Evolutionary conservation across 2,329 filamentous ascomycete genomes (phyloP).

Genomic region (Phoma sp.): DNA sequence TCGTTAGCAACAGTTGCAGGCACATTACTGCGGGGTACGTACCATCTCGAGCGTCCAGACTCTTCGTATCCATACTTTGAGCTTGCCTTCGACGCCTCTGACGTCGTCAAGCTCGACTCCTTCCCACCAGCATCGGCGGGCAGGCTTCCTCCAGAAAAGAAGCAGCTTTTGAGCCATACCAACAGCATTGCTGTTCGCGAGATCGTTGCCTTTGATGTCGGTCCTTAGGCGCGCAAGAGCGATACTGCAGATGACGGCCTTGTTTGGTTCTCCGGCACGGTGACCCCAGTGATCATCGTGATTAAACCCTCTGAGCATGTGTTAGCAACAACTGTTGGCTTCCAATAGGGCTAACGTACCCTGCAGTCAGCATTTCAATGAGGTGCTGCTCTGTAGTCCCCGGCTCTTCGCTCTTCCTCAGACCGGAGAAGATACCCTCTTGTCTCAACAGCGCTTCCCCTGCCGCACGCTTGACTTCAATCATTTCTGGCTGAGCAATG

Average conservation of each 20-base stretch:
- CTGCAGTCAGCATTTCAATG: conserved; percentile 98
- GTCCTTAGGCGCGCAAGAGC: conserved; percentile 91
- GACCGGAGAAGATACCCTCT: conserved; percentile 92
- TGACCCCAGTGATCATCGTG: conserved; percentile 96
- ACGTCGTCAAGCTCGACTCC: conserved; percentile 90
- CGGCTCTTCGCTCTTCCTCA: conserved; percentile 93
- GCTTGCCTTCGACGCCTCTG: conserved; percentile 85
- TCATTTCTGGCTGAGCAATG: conserved; percentile 89
- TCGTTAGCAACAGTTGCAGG: conserved; percentile 20
- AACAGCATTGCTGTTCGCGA: conserved; percentile 77
- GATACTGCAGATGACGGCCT: conserved; percentile 96
- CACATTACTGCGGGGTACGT: conserved; percentile 17
- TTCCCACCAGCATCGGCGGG: conserved; percentile 98
- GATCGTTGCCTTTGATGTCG: conserved; percentile 80
- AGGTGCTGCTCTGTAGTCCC: conserved; percentile 97
- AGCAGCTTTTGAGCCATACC: conserved; percentile 99
- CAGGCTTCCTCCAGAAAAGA: conserved; percentile 97
- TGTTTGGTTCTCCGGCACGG: conserved; percentile 95
- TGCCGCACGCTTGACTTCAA: conserved; percentile 92
- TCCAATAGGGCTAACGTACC: conserved; percentile 63
- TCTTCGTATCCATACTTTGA: conserved; percentile 97
- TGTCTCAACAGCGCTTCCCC: conserved; percentile 86
- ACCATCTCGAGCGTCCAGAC: conserved; percentile 99
- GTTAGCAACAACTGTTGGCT: conserved; percentile 1
- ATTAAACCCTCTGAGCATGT: conserved; percentile 79